phyloP scores from a whole-genome alignment of 164 flowering plant species.

The Annona cherimola region DNA sequence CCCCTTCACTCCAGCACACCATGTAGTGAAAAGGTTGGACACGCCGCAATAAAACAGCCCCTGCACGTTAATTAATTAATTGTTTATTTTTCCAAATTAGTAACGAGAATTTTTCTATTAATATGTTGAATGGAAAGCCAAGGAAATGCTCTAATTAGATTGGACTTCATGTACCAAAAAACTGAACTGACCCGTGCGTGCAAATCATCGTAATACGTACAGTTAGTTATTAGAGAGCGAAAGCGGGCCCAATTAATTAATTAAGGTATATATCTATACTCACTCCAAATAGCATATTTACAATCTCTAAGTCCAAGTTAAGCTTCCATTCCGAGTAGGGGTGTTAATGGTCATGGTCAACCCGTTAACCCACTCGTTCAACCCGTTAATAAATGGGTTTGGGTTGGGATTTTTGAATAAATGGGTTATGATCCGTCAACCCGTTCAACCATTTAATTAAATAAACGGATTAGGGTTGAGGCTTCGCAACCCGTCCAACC shows the following conservation, averaged over 20 bases:
- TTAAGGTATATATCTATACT: not conserved
- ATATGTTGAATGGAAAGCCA: not conserved
- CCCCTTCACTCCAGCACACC: conserved; percentile 13
- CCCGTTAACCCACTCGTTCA: no score
- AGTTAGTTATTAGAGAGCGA: not conserved
- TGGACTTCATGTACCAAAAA: not conserved
- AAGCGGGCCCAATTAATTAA: not conserved
- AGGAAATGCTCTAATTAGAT: not conserved
- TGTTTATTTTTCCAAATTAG: not conserved
- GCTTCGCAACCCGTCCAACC: no score
- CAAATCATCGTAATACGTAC: not conserved
- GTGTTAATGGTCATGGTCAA: no score
- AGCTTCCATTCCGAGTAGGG: not conserved
- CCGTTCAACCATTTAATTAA: no score
- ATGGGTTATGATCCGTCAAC: no score
- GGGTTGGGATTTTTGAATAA: no score
- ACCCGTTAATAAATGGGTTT: no score
- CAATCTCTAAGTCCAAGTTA: not conserved
- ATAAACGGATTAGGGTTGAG: no score
- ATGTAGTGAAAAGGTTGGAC: conserved; percentile 8
- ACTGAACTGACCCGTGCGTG: not conserved
- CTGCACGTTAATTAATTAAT: not conserved
- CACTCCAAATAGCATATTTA: not conserved
- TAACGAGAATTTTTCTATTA: not conserved
- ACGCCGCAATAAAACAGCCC: conserved; percentile 10